These are phyloP conservation scores for Pseudozyma tsukubaensis DNA, from an alignment of 1,284 basidiomycete species.

Conservation along the genomic window DNA sequence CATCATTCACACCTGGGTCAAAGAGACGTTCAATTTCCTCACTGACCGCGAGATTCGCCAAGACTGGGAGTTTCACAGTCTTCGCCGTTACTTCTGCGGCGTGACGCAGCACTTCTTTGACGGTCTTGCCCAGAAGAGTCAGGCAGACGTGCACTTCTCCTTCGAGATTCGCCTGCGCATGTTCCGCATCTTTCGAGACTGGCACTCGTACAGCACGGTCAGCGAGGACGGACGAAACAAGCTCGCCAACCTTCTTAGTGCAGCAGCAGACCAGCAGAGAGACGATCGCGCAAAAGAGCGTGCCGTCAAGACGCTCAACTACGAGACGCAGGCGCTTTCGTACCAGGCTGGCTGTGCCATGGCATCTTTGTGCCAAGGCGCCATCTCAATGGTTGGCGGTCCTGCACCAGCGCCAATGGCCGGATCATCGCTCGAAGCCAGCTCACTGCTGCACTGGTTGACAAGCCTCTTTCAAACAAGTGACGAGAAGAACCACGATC, in stretches of 20 bases:
- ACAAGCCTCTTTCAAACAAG: conserved; percentile 70
- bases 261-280: conserved; percentile 73
- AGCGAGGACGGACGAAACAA: conserved; percentile 80
- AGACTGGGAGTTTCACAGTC: conserved; percentile 81
- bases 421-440: conserved; percentile 71
- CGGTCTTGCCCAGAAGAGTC: conserved; percentile 77
- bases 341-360: conserved; percentile 78
- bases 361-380: conserved; percentile 75
- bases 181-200: conserved; percentile 89
- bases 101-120: conserved; percentile 87
- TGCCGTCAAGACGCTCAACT: conserved; percentile 72
- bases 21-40: conserved; percentile 82
- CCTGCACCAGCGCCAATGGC: conserved; percentile 87
- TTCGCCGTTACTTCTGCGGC: conserved; percentile 89
- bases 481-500: conserved; percentile 68
- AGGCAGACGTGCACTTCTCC: conserved; percentile 82
- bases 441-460: conserved; percentile 71
- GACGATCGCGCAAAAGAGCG: conserved; percentile 69
- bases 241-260: conserved; percentile 79
- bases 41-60: conserved; percentile 79
- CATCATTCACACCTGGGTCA: conserved; percentile 86
- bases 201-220: conserved; percentile 87
- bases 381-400: conserved; percentile 72
- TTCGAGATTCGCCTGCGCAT: conserved; percentile 81
- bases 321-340: conserved; percentile 74